phyloP scores from a whole-genome alignment of 2,329 filamentous ascomycete genomes.

The Colletotrichum liriopes region DNA sequence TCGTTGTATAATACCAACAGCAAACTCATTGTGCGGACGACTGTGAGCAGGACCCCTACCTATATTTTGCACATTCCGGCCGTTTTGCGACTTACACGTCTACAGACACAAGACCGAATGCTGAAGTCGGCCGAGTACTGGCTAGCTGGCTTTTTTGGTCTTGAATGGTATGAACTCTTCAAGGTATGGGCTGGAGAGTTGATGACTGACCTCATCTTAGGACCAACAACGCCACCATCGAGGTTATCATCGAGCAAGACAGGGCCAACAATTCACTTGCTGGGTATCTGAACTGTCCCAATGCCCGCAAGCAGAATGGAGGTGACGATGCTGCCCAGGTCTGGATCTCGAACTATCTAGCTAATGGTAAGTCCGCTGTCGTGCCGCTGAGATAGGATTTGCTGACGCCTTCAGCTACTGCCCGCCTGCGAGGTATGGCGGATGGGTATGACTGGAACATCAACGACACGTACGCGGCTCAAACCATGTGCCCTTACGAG shows the following conservation, averaged over 20 bases:
- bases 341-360: slow-evolving; percentile 78
- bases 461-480: slow-evolving; percentile 76
- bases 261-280: slow-evolving; percentile 81
- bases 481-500: slow-evolving; percentile 84
- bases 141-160: slow-evolving; percentile 83
- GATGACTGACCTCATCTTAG: slow-evolving; percentile 47
- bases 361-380: slow-evolving; percentile 61
- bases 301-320: slow-evolving; percentile 66
- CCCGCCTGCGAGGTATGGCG: slow-evolving; percentile 70
- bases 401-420: slow-evolving; percentile 63
- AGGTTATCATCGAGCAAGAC: slow-evolving; percentile 76
- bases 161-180: slow-evolving; percentile 69
- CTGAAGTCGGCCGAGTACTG: slow-evolving; percentile 84
- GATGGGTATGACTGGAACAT: slow-evolving; percentile 75
- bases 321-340: slow-evolving; percentile 68
- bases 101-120: slow-evolving; percentile 81
- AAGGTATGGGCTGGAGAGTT: not conserved
- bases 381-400: not conserved
- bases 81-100: slow-evolving; percentile 33
- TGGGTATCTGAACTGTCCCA: slow-evolving; percentile 77
- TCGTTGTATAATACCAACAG: slow-evolving; percentile 79
- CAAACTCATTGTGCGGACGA: slow-evolving; percentile 82
- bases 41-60: slow-evolving; percentile 55
- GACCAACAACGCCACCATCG: slow-evolving; percentile 80
- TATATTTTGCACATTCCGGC: not conserved